A percentile compares a stretch with the other conserved stretches of the same genome.
These are phyloP conservation scores for Epicoccum sorghinum DNA, from an alignment of 2,329 filamentous ascomycete genomes.

Conservation along the genomic window DNA sequence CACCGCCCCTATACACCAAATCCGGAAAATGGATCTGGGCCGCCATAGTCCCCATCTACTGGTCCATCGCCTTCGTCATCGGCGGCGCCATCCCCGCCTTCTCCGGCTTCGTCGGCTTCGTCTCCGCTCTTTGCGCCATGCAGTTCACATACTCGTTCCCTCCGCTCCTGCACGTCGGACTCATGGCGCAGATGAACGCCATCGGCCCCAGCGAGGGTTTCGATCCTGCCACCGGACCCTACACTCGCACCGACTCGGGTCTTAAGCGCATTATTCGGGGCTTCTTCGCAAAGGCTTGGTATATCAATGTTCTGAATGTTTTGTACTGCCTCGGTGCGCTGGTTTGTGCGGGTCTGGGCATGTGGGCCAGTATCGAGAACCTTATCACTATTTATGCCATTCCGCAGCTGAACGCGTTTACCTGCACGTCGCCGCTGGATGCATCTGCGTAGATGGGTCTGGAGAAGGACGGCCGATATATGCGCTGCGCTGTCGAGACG, in stretches of 20 bases:
- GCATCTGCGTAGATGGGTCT: background rate
- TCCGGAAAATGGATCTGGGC: conserved; percentile 1
- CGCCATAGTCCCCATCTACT: background rate
- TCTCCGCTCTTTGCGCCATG: conserved; percentile 7
- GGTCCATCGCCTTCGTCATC: conserved; percentile 1
- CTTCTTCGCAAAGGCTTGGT: background rate
- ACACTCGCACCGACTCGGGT: background rate
- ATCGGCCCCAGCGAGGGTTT: background rate
- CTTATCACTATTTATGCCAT: conserved; percentile 57
- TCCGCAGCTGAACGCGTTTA: conserved; percentile 50
- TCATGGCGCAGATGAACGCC: conserved; percentile 1
- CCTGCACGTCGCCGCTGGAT: conserved; percentile 33
- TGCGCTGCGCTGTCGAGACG: too few relatives aligned
- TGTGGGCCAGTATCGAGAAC: conserved; percentile 26
- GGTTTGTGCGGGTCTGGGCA: conserved; percentile 1
- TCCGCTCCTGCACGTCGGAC: background rate
- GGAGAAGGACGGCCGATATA: too few relatives aligned
- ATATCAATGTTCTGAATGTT: background rate
- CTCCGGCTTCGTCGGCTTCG: background rate
- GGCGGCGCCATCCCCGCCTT: conserved; percentile 1
- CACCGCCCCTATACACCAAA: conserved; percentile 1
- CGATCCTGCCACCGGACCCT: background rate
- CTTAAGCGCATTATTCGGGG: background rate
- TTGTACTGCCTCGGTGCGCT: conserved; percentile 1
- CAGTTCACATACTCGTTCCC: conserved; percentile 5